Evolutionary conservation across 768 basidiomycete species (phyloP).

Genomic region (Rhodotorula kratochvilovae): DNA sequence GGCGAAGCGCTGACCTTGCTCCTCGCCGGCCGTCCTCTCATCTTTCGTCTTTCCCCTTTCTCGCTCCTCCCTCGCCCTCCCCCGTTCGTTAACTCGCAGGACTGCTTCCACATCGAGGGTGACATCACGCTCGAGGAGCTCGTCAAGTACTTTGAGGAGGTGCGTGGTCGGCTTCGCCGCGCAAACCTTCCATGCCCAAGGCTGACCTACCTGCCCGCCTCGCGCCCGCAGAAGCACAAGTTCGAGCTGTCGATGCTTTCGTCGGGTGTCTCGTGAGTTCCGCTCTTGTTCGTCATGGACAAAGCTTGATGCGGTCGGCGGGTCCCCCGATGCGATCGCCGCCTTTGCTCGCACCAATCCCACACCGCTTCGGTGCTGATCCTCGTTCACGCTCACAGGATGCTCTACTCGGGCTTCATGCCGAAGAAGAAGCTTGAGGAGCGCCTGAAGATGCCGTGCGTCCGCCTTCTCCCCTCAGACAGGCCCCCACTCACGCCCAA

Average conservation of each 20-base stretch:
- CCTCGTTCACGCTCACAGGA: slow-evolving; percentile 60
- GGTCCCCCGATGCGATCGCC: too few relatives aligned
- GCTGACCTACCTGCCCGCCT: too few relatives aligned
- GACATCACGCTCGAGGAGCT: slow-evolving; percentile 85
- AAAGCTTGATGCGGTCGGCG: slow-evolving; percentile 48
- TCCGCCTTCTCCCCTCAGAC: slow-evolving; percentile 41
- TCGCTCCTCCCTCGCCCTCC: background rate
- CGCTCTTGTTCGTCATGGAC: too few relatives aligned
- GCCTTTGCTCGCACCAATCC: too few relatives aligned
- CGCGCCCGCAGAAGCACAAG: slow-evolving; percentile 56
- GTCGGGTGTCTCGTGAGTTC: slow-evolving; percentile 44
- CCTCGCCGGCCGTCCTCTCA: too few relatives aligned
- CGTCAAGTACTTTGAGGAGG: slow-evolving; percentile 70
- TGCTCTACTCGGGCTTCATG: slow-evolving; percentile 94
- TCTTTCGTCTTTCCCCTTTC: background rate
- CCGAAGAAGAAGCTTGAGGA: slow-evolving; percentile 70
- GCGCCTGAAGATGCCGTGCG: slow-evolving; percentile 47
- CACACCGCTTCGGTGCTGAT: too few relatives aligned
- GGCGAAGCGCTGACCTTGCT: background rate
- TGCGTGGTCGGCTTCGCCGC: background rate
- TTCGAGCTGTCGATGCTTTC: slow-evolving; percentile 92
- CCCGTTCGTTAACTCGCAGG: background rate
- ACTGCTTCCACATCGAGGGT: slow-evolving; percentile 76
- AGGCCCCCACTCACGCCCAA: background rate
- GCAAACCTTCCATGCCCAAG: too few relatives aligned